Evolutionary conservation across 2,329 filamentous ascomycete genomes (phyloP).

Genomic region (Verticillium alfalfae): DNA sequence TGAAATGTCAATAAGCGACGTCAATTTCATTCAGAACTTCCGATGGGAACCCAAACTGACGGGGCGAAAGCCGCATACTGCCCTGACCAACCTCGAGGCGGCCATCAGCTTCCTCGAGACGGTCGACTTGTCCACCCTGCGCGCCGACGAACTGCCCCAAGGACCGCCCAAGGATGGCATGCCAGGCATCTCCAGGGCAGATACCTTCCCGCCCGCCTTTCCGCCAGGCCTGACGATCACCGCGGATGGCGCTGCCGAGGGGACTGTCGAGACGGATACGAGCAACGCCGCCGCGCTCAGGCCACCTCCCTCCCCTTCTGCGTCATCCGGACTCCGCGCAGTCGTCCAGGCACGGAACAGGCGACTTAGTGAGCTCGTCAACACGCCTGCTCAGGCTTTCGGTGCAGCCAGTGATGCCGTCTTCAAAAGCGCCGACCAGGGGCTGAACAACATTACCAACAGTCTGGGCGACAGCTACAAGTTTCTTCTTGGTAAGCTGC

Average conservation of each 20-base stretch:
- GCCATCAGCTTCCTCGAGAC: constrained; percentile 92
- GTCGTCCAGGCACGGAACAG: constrained; percentile 58
- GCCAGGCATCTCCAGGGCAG: constrained; percentile 41
- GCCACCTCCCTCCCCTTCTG: constrained; percentile 28
- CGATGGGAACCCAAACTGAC: constrained; percentile 80
- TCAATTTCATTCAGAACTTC: constrained; percentile 92
- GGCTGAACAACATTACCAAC: constrained; percentile 85
- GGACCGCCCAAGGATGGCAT: constrained; percentile 54
- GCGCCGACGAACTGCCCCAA: constrained; percentile 70
- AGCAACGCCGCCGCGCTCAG: constrained; percentile 27
- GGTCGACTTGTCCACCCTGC: constrained; percentile 84
- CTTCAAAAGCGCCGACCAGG: constrained; percentile 82
- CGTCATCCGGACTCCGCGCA: constrained; percentile 30
- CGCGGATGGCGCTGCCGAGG: constrained; percentile 14
- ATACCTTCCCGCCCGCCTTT: constrained; percentile 55
- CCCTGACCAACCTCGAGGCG: constrained; percentile 87
- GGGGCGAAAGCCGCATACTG: constrained; percentile 94
- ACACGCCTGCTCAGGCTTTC: constrained; percentile 75
- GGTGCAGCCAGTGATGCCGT: constrained; percentile 80
- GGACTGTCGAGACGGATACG: constrained; percentile 23
- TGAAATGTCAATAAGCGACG: constrained; percentile 90
- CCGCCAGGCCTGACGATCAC: constrained; percentile 33
- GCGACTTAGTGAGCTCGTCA: constrained; percentile 78
- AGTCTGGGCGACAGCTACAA: constrained; percentile 91
- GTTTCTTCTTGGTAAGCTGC: constrained; percentile 83